These are phyloP conservation scores for Naumovozyma castellii DNA, from an alignment of 805 yeast genomes.

Conservation along the genomic window DNA sequence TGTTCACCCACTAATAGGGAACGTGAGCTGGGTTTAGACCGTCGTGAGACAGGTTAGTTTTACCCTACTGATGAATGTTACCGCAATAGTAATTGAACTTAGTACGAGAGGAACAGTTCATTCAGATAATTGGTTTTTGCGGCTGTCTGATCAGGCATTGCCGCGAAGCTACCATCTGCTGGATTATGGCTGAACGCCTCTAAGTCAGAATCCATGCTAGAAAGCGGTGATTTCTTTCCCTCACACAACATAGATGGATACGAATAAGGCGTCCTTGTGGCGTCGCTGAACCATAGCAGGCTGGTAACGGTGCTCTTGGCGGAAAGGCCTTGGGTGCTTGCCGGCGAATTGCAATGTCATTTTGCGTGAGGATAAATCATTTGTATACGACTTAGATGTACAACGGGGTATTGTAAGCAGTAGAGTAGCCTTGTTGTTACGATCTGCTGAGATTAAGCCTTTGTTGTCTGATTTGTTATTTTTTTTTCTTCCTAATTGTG, in stretches of 20 bases:
- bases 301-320: conserved; percentile 31
- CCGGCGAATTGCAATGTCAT: conserved; percentile 37
- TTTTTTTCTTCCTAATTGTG: not conserved
- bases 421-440: conserved; percentile 47
- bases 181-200: conserved; percentile 43
- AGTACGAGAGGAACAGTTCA: conserved; percentile 41
- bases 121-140: conserved; percentile 40
- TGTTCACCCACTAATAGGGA: conserved; percentile 41
- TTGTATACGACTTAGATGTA: conserved; percentile 38
- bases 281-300: conserved; percentile 38
- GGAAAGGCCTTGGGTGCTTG: conserved; percentile 35
- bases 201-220: conserved; percentile 47
- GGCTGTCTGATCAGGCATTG: conserved; percentile 40
- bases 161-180: conserved; percentile 43
- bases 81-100: conserved; percentile 36
- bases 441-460: conserved; percentile 38
- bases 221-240: conserved; percentile 35
- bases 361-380: conserved; percentile 40
- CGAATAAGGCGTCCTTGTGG: conserved; percentile 33
- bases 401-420: conserved; percentile 42
- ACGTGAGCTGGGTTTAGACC: conserved; percentile 37
- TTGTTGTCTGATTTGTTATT: conserved; percentile 14
- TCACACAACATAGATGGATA: conserved; percentile 36
- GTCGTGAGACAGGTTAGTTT: conserved; percentile 40
- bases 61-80: conserved; percentile 35